Base-by-base conservation (phyloP, 139 green algal genomes). In the Coelastrella sp. region DNA sequence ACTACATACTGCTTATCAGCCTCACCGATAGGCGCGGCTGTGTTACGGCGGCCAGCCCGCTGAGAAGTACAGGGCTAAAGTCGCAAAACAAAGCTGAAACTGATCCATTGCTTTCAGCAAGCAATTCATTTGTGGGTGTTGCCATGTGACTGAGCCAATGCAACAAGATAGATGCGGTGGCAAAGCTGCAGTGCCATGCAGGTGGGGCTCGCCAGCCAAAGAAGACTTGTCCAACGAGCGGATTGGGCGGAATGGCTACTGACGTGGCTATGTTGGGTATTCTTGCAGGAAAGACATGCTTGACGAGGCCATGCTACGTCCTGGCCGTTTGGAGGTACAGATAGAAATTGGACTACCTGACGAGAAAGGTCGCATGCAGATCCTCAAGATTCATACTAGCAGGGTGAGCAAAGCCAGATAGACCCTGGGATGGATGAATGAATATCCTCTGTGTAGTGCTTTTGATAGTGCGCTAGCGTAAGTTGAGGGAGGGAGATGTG, bases 1-100 rank as follows among this genome's bases (percentile, higher is more conserved):
- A 99, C 95, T 99, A 99, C 94, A 99, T 99, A 92, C 95, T 99
- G 86, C 94, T 99, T 17, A 99, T 99, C 88, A 98, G 97, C 84
- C 98, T 99, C 97, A 99, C 94, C 91, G 96, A 96, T 84, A 91
- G 85, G 85, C 84, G 73, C 11, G 85, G 61, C 61, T 71, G 61
- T 71, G 8, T 71, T 47, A 47, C 32, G 32, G 32, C 32, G 32
- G 32, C 32, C 32, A 47, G 32, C 32, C 32, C 32, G 32, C 32
- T 47, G 32, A 47, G 32, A 47, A 47, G 32, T 47, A 47, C 32
- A 47, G 32, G 32, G 32, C 32, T 47, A 47, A 47, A 47, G 32
- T 47, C 0, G 32, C 32, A 0, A 47, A 47, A 47, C 32, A 47
- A 47, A 47, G 32, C 32, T 47, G 32, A 47, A 47, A 47, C 32